phyloP scores from a whole-genome alignment of 2,329 filamentous ascomycete genomes.

The Zopfia rhizophila region DNA sequence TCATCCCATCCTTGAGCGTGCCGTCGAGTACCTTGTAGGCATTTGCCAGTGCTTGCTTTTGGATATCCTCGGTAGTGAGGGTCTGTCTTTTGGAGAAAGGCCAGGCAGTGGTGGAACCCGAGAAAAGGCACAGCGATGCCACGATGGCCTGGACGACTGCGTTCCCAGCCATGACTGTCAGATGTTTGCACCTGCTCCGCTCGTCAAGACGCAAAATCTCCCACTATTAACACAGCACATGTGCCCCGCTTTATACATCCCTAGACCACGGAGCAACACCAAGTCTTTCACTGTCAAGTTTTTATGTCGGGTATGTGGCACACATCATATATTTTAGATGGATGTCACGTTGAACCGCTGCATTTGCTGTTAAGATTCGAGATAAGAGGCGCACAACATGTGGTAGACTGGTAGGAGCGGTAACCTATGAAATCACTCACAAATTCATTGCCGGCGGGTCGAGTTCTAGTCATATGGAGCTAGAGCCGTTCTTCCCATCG shows the following conservation, averaged over 20 bases:
- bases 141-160: constrained; percentile 30
- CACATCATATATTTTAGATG: constrained; percentile 27
- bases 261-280: constrained; percentile 1
- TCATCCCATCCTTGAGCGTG: constrained; percentile 39
- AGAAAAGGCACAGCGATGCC: constrained; percentile 35
- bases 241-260: constrained; percentile 26
- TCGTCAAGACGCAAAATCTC: constrained; percentile 2
- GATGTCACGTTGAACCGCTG: constrained; percentile 12
- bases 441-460: no score
- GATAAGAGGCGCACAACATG: background rate
- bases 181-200: background rate
- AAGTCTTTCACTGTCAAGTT: background rate
- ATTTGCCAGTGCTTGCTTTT: constrained; percentile 39
- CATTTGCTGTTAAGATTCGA: constrained; percentile 2
- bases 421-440: no score
- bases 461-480: constrained; percentile 1
- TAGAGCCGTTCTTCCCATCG: constrained; percentile 7
- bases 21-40: constrained; percentile 41
- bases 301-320: constrained; percentile 13
- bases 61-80: constrained; percentile 34
- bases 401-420: constrained; percentile 2
- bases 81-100: constrained; percentile 33
- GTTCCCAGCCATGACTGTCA: constrained; percentile 32
- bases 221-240: constrained; percentile 3
- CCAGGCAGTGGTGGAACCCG: constrained; percentile 24